Evolutionary conservation across 208 protist species (phyloP).

Genomic region (Porcisia deanei): DNA sequence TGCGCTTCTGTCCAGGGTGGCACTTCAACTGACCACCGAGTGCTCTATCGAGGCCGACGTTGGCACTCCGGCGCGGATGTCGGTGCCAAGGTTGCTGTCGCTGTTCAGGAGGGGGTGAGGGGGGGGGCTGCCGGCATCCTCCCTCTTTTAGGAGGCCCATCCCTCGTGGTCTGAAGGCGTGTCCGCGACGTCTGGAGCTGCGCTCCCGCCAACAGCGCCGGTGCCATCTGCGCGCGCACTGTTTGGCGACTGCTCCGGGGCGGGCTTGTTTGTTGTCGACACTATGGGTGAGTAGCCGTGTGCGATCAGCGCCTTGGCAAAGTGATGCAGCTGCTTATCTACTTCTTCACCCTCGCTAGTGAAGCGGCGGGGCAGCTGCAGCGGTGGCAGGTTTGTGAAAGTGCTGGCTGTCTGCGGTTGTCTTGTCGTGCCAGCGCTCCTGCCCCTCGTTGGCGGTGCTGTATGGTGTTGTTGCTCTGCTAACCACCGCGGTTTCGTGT

Average conservation of each 20-base stretch:
- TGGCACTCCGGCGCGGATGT: not conserved
- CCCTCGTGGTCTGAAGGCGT: not conserved
- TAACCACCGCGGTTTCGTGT: not conserved
- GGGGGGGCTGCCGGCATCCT: not conserved
- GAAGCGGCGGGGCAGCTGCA: slow-evolving; percentile 23
- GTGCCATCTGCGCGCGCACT: not conserved
- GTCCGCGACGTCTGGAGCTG: not conserved
- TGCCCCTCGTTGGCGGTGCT: not conserved
- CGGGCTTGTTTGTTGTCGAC: not conserved
- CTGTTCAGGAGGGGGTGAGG: not conserved
- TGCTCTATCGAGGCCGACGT: not conserved
- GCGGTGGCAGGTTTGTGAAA: slow-evolving; percentile 13
- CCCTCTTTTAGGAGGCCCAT: not conserved
- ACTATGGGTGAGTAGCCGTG: slow-evolving; percentile 18
- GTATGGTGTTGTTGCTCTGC: not conserved
- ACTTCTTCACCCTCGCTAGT: slow-evolving; percentile 6
- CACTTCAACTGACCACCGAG: not conserved
- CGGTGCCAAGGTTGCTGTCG: not conserved
- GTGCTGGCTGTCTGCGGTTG: not conserved
- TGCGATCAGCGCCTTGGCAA: slow-evolving; percentile 21
- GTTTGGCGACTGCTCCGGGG: not conserved
- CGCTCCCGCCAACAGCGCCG: not conserved
- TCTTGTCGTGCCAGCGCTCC: not conserved
- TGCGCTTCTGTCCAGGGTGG: not conserved
- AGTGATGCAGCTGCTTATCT: slow-evolving; percentile 26